Percentiles rank a stretch among this genome's conserved stretches.
Evolutionary conservation across 2,329 filamentous ascomycete genomes (phyloP).

Genomic region (Pseudogymnoascus sp.): DNA sequence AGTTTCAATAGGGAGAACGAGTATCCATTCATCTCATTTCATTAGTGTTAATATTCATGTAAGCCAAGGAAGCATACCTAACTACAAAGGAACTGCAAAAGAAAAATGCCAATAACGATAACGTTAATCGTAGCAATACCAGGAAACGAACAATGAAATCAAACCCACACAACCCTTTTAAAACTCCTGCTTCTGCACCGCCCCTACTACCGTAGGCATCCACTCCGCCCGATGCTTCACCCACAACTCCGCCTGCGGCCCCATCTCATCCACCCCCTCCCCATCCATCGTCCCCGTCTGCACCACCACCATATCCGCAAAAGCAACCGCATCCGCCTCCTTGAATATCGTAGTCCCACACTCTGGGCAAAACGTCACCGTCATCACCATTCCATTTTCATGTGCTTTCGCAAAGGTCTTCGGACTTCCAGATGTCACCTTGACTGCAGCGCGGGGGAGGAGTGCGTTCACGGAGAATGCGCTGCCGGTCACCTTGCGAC

Average conservation of each 20-base stretch:
- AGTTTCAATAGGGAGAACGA: no score
- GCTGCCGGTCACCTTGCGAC: conserved; percentile 14
- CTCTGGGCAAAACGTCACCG: conserved; percentile 10
- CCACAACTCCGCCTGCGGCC: conserved; percentile 12
- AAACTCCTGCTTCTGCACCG: conserved; percentile 2
- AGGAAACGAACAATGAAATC: no score
- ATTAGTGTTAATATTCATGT: no score
- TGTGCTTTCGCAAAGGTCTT: conserved; percentile 11
- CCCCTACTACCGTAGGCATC: conserved; percentile 3
- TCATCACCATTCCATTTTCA: conserved; percentile 13
- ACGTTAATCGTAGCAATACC: no score
- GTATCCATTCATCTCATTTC: no score
- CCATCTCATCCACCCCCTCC: no score
- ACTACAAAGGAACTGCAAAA: no score
- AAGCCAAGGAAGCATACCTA: no score
- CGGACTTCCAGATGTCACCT: conserved; percentile 1
- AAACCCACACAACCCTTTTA: no score
- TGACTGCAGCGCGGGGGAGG: conserved; percentile 9
- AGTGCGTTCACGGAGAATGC: conserved; percentile 13
- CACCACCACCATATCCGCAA: conserved; percentile 11
- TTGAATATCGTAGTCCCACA: conserved; percentile 15
- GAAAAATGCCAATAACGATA: no score
- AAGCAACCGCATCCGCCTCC: conserved; percentile 6
- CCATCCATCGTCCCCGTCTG: conserved; percentile 11
- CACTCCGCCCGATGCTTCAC: conserved; percentile 11